Evolutionary conservation across 352 stramenopile species (phyloP).

Genomic region (Globisporangium sylvaticum): DNA sequence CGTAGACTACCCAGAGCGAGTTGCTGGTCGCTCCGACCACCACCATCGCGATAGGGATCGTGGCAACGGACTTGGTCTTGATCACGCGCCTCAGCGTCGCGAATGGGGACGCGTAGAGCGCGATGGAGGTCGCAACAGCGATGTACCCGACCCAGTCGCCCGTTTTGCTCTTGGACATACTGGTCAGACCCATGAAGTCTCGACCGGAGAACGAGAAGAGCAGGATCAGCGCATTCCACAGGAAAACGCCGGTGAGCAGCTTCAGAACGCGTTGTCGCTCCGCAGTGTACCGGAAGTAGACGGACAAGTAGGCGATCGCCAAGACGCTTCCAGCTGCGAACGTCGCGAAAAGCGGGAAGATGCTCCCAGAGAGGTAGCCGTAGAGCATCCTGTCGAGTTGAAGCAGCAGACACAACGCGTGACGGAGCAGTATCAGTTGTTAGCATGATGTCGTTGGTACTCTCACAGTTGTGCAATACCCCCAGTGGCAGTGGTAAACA

Average conservation of each 20-base stretch:
- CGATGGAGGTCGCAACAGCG: constrained; percentile 23
- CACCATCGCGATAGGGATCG: constrained; percentile 28
- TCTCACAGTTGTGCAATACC: no score
- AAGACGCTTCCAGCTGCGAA: constrained; percentile 23
- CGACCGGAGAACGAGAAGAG: constrained; percentile 8
- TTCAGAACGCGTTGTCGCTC: constrained; percentile 18
- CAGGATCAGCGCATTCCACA: constrained; percentile 2
- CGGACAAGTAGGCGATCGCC: constrained; percentile 27
- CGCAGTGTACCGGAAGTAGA: constrained; percentile 29
- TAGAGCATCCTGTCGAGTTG: constrained; percentile 15
- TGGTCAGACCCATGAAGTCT: constrained; percentile 22
- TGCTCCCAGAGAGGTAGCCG: constrained; percentile 9
- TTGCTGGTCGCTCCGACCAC: constrained; percentile 17
- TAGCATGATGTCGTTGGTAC: no score
- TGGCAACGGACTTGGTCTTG: constrained; percentile 10
- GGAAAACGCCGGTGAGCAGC: not conserved
- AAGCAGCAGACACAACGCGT: not conserved
- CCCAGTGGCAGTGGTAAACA: no score
- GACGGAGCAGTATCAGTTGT: no score
- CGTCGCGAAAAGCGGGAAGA: constrained; percentile 9
- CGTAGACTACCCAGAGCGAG: constrained; percentile 29
- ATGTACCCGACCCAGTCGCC: constrained; percentile 24
- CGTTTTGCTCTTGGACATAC: constrained; percentile 26
- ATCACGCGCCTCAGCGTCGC: constrained; percentile 27
- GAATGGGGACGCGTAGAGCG: constrained; percentile 36